Conservation (phyloP, 192 early-diverging fungal genomes). For the Backusella parvicylindrica region DNA sequence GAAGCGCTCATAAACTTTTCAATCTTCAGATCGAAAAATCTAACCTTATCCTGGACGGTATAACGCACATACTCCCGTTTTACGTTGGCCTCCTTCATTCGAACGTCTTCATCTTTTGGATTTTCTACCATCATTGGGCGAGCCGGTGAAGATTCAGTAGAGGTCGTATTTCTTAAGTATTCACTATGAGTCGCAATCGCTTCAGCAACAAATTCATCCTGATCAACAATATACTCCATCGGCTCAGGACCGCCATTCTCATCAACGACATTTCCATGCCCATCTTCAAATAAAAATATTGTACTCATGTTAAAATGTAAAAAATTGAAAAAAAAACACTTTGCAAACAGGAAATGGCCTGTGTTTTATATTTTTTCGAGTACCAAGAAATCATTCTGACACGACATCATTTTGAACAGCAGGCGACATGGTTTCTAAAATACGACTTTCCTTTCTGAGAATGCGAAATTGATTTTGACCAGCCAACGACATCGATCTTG, state of each 20-base stretch:
- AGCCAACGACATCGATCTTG: background rate
- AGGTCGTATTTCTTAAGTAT: background rate
- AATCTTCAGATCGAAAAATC: background rate
- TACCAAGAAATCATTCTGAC: conserved; percentile 8
- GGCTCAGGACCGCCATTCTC: conserved; percentile 12
- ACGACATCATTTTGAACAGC: conserved; percentile 4
- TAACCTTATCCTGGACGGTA: conserved; percentile 4
- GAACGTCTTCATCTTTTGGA: background rate
- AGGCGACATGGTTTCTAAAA: conserved; percentile 12
- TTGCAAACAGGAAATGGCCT: no score
- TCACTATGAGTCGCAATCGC: conserved; percentile 5
- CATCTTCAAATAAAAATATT: conserved; percentile 15
- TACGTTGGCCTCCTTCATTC: background rate
- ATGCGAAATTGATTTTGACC: conserved; percentile 9
- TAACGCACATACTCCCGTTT: background rate
- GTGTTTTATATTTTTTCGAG: background rate
- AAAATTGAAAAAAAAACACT: background rate
- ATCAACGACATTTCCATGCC: background rate
- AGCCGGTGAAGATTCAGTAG: background rate
- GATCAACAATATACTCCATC: conserved; percentile 14
- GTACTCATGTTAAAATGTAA: background rate
- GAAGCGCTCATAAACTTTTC: conserved; percentile 6
- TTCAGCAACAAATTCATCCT: background rate
- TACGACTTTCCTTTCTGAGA: no score
- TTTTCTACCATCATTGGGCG: background rate